Evolutionary conservation across 2,329 filamentous ascomycete genomes (phyloP), one percentile per base, ranked within the genome.

Genomic region (Dendryphion nanum): DNA sequence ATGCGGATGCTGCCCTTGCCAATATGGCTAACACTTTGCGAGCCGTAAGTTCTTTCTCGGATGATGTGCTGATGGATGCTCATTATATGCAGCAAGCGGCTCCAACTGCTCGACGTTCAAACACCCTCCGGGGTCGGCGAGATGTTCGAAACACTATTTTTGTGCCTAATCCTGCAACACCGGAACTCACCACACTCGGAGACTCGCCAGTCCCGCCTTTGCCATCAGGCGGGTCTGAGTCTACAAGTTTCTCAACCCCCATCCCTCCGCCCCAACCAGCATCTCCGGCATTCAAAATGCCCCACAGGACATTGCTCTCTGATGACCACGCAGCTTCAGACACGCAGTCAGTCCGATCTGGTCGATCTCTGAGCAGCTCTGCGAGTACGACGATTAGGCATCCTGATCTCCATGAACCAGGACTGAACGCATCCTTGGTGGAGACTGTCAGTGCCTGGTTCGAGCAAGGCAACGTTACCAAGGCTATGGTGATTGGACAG

Each of bases 131-230:
- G 50, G 93, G 93, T 35, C 85, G 93, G 44, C 80, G 93, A 59
- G 91, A 97, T 62, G 88, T 94, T 46, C 81, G 91, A 42, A 95
- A 95, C 66, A 96, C 90, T 1, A 83, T 95, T 38, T 91, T 93
- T 58, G 76, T 90, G 47, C 84, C 87, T 5, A 64, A 57, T 35
- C 62, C 60, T 17, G 51, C 56, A 13, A 51, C 63, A 8, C 63
- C 66, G 24, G 66, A 69, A 38, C 42, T 64, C 32, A 62, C 61
- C 35, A 59, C 59, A 47, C 63, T 64, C 43, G 63, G 57, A 36
- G 63, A 57, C 37, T 57, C 34, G 42, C 54, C 38, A 37, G 49
- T 47, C 37, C 61, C 51, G 34, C 52, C 61, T 16, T 30, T 57
- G 17, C 54, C 55, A 24, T 56, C 60, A 23, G 35, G 38, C 15